Conservation (phyloP, 2,329 filamentous ascomycete species). For the Pseudogymnoascus sp. region DNA sequence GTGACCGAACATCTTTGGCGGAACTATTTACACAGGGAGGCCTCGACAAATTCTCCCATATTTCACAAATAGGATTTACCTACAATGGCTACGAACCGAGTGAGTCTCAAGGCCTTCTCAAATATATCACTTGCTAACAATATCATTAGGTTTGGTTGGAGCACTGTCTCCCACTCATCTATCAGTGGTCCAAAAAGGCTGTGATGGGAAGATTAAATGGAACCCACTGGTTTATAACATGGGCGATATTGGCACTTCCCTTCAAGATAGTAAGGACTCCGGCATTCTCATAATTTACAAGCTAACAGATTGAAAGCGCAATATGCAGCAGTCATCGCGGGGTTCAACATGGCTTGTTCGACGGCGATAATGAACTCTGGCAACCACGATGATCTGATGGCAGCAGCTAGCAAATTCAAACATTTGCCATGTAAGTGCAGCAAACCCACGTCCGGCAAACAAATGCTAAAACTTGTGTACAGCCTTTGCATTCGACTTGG, state of each 20-base stretch:
- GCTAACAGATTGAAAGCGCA: slow-evolving; percentile 34
- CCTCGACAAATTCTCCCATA: slow-evolving; percentile 55
- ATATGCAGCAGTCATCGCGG: slow-evolving; percentile 52
- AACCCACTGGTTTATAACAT: slow-evolving; percentile 44
- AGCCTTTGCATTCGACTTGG: slow-evolving; percentile 55
- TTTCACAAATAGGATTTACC: slow-evolving; percentile 70
- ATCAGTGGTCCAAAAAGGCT: slow-evolving; percentile 49
- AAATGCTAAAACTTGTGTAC: slow-evolving; percentile 12
- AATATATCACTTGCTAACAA: slow-evolving; percentile 9
- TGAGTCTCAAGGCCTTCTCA: slow-evolving; percentile 31
- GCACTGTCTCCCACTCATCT: slow-evolving; percentile 53
- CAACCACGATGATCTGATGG: slow-evolving; percentile 64
- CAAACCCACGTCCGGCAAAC: background rate
- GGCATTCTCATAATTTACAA: background rate
- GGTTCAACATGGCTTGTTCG: slow-evolving; percentile 46
- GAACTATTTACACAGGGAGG: slow-evolving; percentile 58
- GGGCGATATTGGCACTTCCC: slow-evolving; percentile 40
- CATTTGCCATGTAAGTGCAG: slow-evolving; percentile 17
- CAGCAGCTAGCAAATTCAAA: slow-evolving; percentile 41
- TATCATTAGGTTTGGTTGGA: slow-evolving; percentile 44
- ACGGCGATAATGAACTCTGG: slow-evolving; percentile 38
- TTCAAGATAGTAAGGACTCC: slow-evolving; percentile 40
- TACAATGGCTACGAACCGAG: slow-evolving; percentile 60
- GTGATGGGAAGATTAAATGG: slow-evolving; percentile 53
- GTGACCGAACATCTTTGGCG: slow-evolving; percentile 66